Conservation (phyloP, 116 monocot genomes). For the Zostera marina region DNA sequence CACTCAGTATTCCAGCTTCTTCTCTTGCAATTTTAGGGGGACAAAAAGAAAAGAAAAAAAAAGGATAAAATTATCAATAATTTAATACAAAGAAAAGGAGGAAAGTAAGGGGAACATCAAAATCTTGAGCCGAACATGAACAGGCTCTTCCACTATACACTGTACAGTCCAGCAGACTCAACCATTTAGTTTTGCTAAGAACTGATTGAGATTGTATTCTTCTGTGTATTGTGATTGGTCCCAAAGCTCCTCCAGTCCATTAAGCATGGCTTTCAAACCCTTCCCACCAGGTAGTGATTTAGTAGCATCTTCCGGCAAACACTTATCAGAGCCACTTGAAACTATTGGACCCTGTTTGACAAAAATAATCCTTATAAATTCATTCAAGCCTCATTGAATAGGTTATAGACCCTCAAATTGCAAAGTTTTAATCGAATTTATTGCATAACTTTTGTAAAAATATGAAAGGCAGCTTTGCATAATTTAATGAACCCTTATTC, state of each 20-base stretch:
- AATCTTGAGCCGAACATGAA: constrained; percentile 22
- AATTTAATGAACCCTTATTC: too few species aligned
- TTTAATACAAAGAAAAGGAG: background rate
- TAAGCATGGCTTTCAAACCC: constrained; percentile 67
- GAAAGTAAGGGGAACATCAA: constrained; percentile 11
- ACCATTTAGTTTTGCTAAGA: constrained; percentile 64
- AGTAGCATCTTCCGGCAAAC: constrained; percentile 17
- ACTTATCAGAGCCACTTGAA: constrained; percentile 11
- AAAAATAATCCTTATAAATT: background rate
- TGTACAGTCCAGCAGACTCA: constrained; percentile 37
- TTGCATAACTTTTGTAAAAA: too few species aligned
- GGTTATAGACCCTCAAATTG: too few species aligned
- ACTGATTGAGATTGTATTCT: constrained; percentile 67
- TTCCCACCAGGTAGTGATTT: constrained; percentile 27
- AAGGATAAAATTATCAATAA: too few species aligned
- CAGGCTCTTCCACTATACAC: constrained; percentile 25
- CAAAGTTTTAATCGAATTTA: too few species aligned
- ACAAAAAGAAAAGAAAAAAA: constrained; percentile 2
- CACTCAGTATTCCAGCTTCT: background rate
- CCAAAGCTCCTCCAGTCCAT: constrained; percentile 85
- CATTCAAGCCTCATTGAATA: too few species aligned
- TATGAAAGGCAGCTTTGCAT: too few species aligned
- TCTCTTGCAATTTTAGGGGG: background rate
- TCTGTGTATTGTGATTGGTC: constrained; percentile 81
- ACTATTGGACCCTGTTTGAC: constrained; percentile 15